phyloP scores from a whole-genome alignment of 116 monocot genomes.

The Zostera marina region DNA sequence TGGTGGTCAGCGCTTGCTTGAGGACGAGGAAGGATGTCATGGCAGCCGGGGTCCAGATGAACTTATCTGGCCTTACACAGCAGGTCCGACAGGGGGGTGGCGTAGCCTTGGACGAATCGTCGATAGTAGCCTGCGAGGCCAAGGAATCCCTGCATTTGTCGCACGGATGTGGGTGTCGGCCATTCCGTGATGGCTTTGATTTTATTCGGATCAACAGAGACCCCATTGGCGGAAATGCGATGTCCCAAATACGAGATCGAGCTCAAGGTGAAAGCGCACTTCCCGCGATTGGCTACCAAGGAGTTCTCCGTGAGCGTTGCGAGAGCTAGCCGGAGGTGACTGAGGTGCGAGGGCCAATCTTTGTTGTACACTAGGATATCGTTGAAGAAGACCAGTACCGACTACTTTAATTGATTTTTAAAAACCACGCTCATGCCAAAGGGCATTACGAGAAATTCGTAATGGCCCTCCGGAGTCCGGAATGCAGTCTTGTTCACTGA shows the following conservation, averaged over 20 bases:
- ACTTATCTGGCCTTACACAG: not conserved
- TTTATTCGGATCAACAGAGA: not conserved
- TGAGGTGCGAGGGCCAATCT: too few species aligned
- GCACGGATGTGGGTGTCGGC: constrained; percentile 1
- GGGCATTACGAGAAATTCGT: constrained; percentile 6
- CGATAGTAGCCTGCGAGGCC: constrained; percentile 4
- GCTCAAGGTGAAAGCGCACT: not conserved
- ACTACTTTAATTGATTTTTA: too few species aligned
- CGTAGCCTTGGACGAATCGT: not conserved
- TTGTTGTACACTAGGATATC: too few species aligned
- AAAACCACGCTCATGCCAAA: constrained; percentile 2
- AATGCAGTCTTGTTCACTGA: not conserved
- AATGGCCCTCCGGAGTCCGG: constrained; percentile 1
- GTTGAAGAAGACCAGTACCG: too few species aligned
- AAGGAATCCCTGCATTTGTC: not conserved
- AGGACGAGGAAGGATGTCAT: too few species aligned
- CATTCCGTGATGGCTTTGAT: not conserved
- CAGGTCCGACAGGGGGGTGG: not conserved
- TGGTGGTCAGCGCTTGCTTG: not conserved
- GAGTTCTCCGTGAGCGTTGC: not conserved
- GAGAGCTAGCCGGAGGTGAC: too few species aligned
- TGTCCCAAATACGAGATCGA: constrained; percentile 2
- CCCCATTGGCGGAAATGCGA: not conserved
- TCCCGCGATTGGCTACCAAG: not conserved
- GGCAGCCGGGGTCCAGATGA: not conserved